Evolutionary conservation across 176 grass and related monocot genomes (phyloP).

Genomic region (Elymus sibiricus): DNA sequence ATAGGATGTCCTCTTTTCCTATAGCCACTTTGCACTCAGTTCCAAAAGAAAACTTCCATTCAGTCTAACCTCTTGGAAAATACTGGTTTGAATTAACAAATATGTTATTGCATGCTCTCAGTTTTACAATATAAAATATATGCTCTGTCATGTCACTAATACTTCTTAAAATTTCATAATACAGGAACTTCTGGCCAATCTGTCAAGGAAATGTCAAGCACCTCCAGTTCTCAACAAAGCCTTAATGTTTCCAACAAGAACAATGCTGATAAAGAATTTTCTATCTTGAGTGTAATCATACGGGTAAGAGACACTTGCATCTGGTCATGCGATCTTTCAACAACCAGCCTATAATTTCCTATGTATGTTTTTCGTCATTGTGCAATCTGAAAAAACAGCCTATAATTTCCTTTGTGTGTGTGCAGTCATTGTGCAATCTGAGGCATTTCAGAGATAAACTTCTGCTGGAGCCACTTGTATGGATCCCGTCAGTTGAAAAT

Average conservation of each 20-base stretch:
- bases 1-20: not conserved
- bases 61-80: not conserved
- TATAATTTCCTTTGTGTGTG: not conserved
- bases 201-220: not conserved
- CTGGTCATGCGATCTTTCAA: not conserved
- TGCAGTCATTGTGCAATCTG: conserved; percentile 17
- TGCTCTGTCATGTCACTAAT: not conserved
- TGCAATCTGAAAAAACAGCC: not conserved
- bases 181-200: conserved; percentile 5
- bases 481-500: not conserved
- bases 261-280: conserved; percentile 3
- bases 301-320: not conserved
- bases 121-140: not conserved
- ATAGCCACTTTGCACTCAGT: not conserved
- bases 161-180: not conserved
- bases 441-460: not conserved
- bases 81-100: not conserved
- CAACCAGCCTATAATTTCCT: not conserved
- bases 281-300: conserved; percentile 1
- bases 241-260: not conserved
- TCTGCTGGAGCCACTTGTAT: not conserved
- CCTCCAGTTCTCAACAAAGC: not conserved
- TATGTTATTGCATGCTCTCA: not conserved
- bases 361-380: not conserved
- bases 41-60: not conserved